These are phyloP conservation scores for Neofusicoccum parvum DNA, from an alignment of 2,329 filamentous ascomycete species.

Conservation along the genomic window DNA sequence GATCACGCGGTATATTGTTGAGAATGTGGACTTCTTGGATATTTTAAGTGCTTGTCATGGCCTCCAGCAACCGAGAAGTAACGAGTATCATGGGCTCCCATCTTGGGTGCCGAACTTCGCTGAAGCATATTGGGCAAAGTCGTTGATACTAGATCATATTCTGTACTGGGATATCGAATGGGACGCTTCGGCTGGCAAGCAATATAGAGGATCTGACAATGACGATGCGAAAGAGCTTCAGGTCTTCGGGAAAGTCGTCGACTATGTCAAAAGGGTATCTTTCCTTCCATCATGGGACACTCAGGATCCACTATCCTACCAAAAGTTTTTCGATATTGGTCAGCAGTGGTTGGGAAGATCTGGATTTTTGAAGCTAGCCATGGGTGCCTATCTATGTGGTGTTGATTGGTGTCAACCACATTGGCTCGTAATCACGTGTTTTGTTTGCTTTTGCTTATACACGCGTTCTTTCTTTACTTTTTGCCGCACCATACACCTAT, in stretches of 20 bases:
- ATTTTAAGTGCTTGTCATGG: neutral
- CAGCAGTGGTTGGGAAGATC: neutral
- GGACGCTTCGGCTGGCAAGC: neutral
- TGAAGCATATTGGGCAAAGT: neutral
- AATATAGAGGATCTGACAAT: neutral
- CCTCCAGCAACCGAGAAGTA: neutral
- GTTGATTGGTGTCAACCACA: neutral
- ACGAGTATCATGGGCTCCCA: neutral
- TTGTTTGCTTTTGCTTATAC: too few relatives aligned
- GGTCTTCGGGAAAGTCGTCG: neutral
- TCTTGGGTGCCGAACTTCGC: neutral
- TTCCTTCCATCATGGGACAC: too few relatives aligned
- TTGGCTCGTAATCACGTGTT: too few relatives aligned
- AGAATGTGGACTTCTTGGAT: neutral
- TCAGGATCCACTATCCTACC: too few relatives aligned
- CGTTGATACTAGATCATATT: too few relatives aligned
- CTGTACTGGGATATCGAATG: neutral
- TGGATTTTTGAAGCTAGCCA: too few relatives aligned
- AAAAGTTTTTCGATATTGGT: too few relatives aligned
- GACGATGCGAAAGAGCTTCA: neutral
- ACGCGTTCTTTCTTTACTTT: too few relatives aligned
- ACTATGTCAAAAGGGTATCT: too few relatives aligned
- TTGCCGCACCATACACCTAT: too few relatives aligned
- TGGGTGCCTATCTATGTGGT: neutral
- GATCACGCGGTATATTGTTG: neutral